Evolutionary conservation across 768 basidiomycete species (phyloP).

Genomic region (Vishniacozyma victoriae): DNA sequence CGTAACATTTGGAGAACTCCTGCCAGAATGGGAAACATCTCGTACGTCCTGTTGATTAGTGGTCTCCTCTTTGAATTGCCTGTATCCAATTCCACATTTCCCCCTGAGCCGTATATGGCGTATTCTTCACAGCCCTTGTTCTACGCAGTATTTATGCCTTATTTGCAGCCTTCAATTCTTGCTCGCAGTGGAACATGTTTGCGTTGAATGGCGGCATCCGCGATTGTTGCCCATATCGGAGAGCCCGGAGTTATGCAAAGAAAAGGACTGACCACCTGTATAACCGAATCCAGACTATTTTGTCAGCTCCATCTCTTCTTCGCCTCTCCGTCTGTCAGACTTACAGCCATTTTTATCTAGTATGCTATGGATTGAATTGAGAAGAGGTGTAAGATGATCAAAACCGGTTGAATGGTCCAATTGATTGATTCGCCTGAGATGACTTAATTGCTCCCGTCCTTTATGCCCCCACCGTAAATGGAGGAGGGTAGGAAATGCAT

Average conservation of each 20-base stretch:
- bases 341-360: too few relatives aligned
- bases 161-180: too few relatives aligned
- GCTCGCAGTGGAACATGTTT: neutral
- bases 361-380: too few relatives aligned
- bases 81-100: neutral
- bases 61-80: constrained; percentile 2
- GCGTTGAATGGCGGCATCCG: neutral
- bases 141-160: neutral
- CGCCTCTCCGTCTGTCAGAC: too few relatives aligned
- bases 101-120: neutral
- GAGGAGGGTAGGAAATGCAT: too few relatives aligned
- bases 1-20: constrained; percentile 70
- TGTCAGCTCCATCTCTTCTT: too few relatives aligned
- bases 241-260: neutral
- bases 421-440: too few relatives aligned
- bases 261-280: constrained; percentile 54
- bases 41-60: constrained; percentile 58
- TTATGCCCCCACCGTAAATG: too few relatives aligned
- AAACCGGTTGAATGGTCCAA: too few relatives aligned
- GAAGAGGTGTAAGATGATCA: too few relatives aligned
- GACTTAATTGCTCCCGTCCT: too few relatives aligned
- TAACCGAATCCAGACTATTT: constrained; percentile 65
- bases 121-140: neutral
- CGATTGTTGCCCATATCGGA: neutral
- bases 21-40: constrained; percentile 91